Evolutionary conservation across 495 filamentous ascomycete genomes (phyloP), one percentile per base, ranked within the genome.

Genomic region (Astrothelium subdiscretum): DNA sequence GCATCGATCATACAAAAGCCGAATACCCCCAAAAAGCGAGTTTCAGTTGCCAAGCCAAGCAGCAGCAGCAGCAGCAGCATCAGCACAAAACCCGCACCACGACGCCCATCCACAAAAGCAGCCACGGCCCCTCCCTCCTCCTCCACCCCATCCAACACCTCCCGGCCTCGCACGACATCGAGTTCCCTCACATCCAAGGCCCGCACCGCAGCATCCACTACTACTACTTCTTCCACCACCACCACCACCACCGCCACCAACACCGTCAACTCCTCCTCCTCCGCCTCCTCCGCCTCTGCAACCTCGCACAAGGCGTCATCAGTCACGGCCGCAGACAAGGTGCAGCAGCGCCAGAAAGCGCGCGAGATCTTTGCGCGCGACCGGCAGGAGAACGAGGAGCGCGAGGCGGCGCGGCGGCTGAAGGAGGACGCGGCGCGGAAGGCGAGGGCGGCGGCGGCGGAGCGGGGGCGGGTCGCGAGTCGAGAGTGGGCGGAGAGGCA

Each of bases 401-500:
- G 78, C 22, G 80, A 83, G 66, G 73, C 73, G 22, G 79, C 80
- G 69, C 78, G 72, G 64, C 70, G 73, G n/a, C 80, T 81, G 58
- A 78, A 83, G 51, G 84, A 86, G 70, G 74, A 77, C 44, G 77
- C 80, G 12, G 78, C 82, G 4, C 81, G 80, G 68, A 74, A 76
- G 63, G 84, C 85, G 5, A 74, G 85, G 58, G 76, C 81, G 65
- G 80, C 80, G 67, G 87, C 87, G 11, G 85, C 87, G 0, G 87
- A 89, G 73, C 70, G 85, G 62, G 83, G 84, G 15, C 74, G 86
- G 60, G 72, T 78, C 68, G 76, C 81, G 58, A 84, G 83, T 61
- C 73, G 86, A 35, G 83, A 85, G 73, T 90, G 87, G 87, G 86
- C 85, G 3, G 84, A 87, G 73, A 86, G 79, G 75, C 81, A 87